phyloP scores from a whole-genome alignment of 768 basidiomycete species.

The Ramaria rubella region DNA sequence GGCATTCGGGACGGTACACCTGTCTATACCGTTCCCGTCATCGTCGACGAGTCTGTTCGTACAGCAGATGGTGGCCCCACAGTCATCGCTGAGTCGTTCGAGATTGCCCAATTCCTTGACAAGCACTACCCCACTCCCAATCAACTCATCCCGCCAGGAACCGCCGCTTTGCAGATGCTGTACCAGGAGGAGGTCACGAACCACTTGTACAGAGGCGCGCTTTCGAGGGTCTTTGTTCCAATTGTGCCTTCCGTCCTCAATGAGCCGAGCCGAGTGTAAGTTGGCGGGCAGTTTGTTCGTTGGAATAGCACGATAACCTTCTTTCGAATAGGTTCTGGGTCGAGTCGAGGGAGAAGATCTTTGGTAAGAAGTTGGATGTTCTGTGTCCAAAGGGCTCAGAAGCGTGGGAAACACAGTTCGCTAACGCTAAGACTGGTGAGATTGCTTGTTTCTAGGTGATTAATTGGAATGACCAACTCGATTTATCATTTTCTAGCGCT shows the following conservation, averaged over 20 bases:
- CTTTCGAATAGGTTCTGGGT: neutral
- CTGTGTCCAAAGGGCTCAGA: conserved; percentile 1
- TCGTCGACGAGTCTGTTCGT: conserved; percentile 42
- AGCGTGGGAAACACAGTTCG: neutral
- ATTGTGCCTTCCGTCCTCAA: neutral
- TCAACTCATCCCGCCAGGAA: conserved; percentile 33
- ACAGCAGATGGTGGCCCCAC: conserved; percentile 24
- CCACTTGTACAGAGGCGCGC: conserved; percentile 18
- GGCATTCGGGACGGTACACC: conserved; percentile 36
- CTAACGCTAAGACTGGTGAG: neutral
- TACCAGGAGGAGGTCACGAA: conserved; percentile 24
- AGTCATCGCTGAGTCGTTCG: conserved; percentile 35
- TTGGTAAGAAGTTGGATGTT: neutral
- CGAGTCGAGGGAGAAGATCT: neutral
- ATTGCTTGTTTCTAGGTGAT: neutral
- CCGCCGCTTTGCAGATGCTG: conserved; percentile 33
- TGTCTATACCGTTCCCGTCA: conserved; percentile 43
- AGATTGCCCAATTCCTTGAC: conserved; percentile 47
- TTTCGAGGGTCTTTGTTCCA: neutral
- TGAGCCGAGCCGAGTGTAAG: neutral
- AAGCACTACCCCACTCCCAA: conserved; percentile 35
- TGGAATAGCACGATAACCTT: neutral
- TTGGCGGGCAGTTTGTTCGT: neutral
- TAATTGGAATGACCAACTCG: neutral
- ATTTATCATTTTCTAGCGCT: neutral